phyloP scores from a whole-genome alignment of 2,329 filamentous ascomycete genomes.

The Stenocarpella maydis region DNA sequence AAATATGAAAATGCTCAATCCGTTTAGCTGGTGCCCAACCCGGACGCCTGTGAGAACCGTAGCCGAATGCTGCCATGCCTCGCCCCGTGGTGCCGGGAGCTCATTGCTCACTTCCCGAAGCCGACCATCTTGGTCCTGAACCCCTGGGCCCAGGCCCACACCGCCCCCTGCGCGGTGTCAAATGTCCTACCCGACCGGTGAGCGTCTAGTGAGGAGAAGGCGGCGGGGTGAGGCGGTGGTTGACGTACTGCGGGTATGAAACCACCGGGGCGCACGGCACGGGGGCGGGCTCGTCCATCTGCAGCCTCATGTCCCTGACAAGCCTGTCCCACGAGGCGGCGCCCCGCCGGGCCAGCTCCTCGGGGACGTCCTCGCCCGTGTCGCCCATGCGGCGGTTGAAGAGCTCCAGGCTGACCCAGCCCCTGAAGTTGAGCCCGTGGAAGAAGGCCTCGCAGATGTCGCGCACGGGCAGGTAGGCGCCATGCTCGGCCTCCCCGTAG shows the following conservation, averaged over 20 bases:
- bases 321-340: constrained; percentile 60
- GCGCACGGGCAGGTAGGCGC: constrained; percentile 73
- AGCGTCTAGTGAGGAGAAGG: constrained; percentile 2
- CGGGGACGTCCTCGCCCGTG: constrained; percentile 57
- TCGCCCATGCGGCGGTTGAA: constrained; percentile 69
- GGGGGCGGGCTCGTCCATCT: constrained; percentile 31
- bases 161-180: constrained; percentile 39
- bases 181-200: not conserved
- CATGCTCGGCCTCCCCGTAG: constrained; percentile 67
- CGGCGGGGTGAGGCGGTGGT: not conserved
- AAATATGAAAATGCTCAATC: constrained; percentile 2
- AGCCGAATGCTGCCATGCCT: constrained; percentile 1
- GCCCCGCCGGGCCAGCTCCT: constrained; percentile 56
- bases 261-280: not conserved
- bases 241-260: constrained; percentile 2
- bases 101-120: constrained; percentile 8
- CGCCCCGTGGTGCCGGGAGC: not conserved
- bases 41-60: constrained; percentile 9
- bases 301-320: constrained; percentile 47
- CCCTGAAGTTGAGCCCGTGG: constrained; percentile 69
- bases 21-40: not conserved
- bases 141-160: constrained; percentile 43
- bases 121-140: constrained; percentile 9
- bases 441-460: constrained; percentile 69
- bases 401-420: constrained; percentile 77